phyloP scores from a whole-genome alignment of 2,329 filamentous ascomycete species.

The Epichloe brachyelytri region DNA sequence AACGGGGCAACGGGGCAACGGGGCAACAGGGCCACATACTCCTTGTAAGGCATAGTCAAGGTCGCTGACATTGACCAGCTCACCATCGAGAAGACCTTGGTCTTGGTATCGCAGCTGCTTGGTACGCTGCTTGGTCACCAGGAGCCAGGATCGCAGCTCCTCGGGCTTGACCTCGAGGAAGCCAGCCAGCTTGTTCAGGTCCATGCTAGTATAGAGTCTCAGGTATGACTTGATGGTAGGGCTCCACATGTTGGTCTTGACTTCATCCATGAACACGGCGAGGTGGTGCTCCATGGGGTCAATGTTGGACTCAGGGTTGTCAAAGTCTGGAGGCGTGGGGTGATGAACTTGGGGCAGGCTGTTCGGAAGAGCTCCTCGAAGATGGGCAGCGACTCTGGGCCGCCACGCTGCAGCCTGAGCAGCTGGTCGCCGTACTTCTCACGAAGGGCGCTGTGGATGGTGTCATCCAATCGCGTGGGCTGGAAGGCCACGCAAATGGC shows the following conservation, averaged over 20 bases:
- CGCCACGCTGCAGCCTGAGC: conserved; percentile 88
- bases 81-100: conserved; percentile 79
- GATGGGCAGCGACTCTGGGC: conserved; percentile 85
- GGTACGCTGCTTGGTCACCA: conserved; percentile 98
- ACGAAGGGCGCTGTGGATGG: conserved; percentile 91
- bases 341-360: conserved; percentile 99
- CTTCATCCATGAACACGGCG: conserved; percentile 97
- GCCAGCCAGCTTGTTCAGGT: conserved; percentile 91
- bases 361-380: conserved; percentile 97
- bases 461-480: conserved; percentile 93
- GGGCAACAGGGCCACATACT: conserved; percentile 38
- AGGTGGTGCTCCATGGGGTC: conserved; percentile 97
- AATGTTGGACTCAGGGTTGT: conserved; percentile 89
- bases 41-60: conserved; percentile 95
- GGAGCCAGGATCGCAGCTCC: conserved; percentile 80
- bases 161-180: conserved; percentile 97
- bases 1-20: background rate
- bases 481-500: conserved; percentile 98
- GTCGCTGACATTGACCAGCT: conserved; percentile 85
- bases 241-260: conserved; percentile 98
- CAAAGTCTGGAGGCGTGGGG: conserved; percentile 90
- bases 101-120: conserved; percentile 90
- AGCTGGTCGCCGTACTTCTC: conserved; percentile 99
- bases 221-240: conserved; percentile 97
- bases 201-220: conserved; percentile 98